Evolutionary conservation across 208 protist genomes (phyloP), one percentile per base, ranked within the genome.

Genomic region (Borovskyia barvae): DNA sequence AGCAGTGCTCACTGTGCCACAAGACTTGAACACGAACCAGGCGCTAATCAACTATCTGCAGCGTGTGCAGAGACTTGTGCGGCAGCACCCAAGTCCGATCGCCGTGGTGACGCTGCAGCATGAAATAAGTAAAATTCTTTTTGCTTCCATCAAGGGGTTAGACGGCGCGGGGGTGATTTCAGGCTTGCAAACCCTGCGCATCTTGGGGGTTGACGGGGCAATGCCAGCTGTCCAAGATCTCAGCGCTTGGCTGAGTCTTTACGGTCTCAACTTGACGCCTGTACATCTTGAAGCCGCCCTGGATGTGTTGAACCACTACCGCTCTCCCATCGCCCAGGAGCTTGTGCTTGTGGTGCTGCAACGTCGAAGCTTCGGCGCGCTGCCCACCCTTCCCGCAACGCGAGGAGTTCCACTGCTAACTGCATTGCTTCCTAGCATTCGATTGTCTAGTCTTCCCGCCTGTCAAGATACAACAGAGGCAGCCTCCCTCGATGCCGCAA

Each of bases 211-310:
- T 6, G 22, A 43, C 2, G 15, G n/a, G 1, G 51, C 58, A 19
- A 37, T 80, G 14, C 40, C 75, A 0, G 7, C 85, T 19, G 11
- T 88, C 2, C 71, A 75, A 20, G 81, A 88, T 17, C 74, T 66
- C 30, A 55, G 61, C 5, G 35, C 75, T 14, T 88, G 81, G 81
- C 42, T 85, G 39, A 36, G 47, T 24, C 56, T 70, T 15, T 30
- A 70, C 46, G 45, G 39, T 29, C 5, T 29, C 9, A 8, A 57
- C n/a, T 11, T 57, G 5, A 2, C 54, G 0, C 6, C 49, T 2
- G 11, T 30, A 1, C 47, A 63, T 11, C 32, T 25, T 19, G 29
- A 30, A 3, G 12, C 42, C 15, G 46, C 41, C 37, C 20, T 70
- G 25, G 54, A 56, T 20, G 32, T 70, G 17, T 11, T 70, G 8